A percentile compares a stretch with the other conserved stretches of the same genome.
phyloP scores from a whole-genome alignment of 352 stramenopile species.

The Globisporangium camurandrum region DNA sequence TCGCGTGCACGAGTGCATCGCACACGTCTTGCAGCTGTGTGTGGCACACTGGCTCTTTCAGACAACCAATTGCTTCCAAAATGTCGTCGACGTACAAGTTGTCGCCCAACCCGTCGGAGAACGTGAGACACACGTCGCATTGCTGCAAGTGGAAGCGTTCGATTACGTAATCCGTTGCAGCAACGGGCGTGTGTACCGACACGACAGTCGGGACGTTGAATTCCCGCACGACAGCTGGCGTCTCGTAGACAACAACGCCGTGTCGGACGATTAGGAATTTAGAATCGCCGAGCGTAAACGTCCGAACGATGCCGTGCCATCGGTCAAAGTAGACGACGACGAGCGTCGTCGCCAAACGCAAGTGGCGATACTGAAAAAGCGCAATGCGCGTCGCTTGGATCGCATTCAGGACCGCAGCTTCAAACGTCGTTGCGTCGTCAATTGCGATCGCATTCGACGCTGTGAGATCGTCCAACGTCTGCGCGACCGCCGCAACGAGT shows the following conservation, averaged over 20 bases:
- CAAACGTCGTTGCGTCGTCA: slow-evolving; percentile 31
- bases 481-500: slow-evolving; percentile 42
- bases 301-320: slow-evolving; percentile 48
- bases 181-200: slow-evolving; percentile 34
- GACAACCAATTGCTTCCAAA: slow-evolving; percentile 15
- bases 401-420: slow-evolving; percentile 42
- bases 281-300: slow-evolving; percentile 73
- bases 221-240: slow-evolving; percentile 52
- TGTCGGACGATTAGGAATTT: slow-evolving; percentile 59
- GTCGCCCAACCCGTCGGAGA: slow-evolving; percentile 71
- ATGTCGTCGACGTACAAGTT: slow-evolving; percentile 82
- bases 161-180: slow-evolving; percentile 73
- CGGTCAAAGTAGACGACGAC: slow-evolving; percentile 68
- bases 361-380: slow-evolving; percentile 49
- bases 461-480: slow-evolving; percentile 46
- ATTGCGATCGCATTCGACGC: slow-evolving; percentile 38
- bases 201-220: slow-evolving; percentile 80
- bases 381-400: slow-evolving; percentile 50
- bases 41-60: no score
- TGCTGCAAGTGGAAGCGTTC: slow-evolving; percentile 51
- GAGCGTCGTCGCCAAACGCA: slow-evolving; percentile 57
- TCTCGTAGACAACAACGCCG: slow-evolving; percentile 53
- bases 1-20: slow-evolving; percentile 40
- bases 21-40: slow-evolving; percentile 25
- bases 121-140: slow-evolving; percentile 57